Base-by-base conservation (phyloP, 495 filamentous ascomycete species). In the Penicillium tannophilum region DNA sequence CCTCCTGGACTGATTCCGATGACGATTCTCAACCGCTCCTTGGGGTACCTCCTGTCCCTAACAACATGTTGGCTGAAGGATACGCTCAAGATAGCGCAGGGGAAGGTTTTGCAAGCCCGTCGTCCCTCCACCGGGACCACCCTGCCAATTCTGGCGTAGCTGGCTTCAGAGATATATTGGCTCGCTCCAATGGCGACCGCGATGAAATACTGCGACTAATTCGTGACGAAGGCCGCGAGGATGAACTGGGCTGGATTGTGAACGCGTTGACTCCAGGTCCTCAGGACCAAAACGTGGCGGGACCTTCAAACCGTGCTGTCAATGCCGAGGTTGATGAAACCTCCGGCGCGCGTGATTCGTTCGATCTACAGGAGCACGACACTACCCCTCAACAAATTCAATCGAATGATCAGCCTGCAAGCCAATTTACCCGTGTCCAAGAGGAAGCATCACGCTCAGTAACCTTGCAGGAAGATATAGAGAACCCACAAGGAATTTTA, bases 121-220 rank as follows among this genome's bases (percentile, higher is more conserved):
- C 23, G 0, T 17, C 58, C 39, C 52, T 60, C 43, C 17, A 47
- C 19, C 46, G 41, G 6, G 57, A 54, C 9, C 12, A 26, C 26
- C 19, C 42, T 20, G 19, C 62, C 10, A 47, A 50, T n/a, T 35
- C 61, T 54, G 55, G 79, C 68, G 48, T 78, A 62, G 54, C 82
- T 66, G 68, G 82, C 66, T 74, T 80, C 76, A 69, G 74, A 63
- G 62, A 85, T 73, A 39, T 89, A 67, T 71, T 72, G 76, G 75
- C 59, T 30, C 76, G 75, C 28, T 80, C 83, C 1, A 75, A 82
- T 39, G 85, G 87, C 12, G 79, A 88, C 59, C 82, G 81, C 0
- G 75, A 83, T 16, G 79, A 81, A 60, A 83, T 90, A 19, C 61
- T 87, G 7, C 71, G 77, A 42, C 84, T 90, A 12, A 86, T 90